Conservation (phyloP, 768 basidiomycete genomes). For the Melanogaster broomeanus region DNA sequence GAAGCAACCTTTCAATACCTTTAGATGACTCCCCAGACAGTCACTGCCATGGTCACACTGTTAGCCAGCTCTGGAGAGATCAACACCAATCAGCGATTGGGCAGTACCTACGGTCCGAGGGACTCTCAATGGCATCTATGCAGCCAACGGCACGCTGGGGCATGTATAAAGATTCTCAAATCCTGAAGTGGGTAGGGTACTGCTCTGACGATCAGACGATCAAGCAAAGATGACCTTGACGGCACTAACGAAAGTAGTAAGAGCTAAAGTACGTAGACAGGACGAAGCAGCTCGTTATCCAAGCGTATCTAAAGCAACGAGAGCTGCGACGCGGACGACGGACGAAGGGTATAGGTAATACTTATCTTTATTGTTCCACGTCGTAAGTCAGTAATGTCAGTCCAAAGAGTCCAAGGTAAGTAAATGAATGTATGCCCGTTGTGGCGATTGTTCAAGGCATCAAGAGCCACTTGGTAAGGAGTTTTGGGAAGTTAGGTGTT, state of each 20-base stretch:
- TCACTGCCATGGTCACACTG: too few species aligned
- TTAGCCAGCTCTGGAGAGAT: too few species aligned
- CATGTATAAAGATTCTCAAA: constrained; percentile 57
- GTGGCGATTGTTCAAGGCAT: constrained; percentile 14
- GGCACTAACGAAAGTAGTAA: background rate
- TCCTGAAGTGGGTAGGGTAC: constrained; percentile 60
- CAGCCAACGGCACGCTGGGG: constrained; percentile 33
- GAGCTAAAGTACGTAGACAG: background rate
- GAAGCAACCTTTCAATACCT: too few species aligned
- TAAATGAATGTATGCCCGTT: background rate
- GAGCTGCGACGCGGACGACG: background rate
- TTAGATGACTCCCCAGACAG: too few species aligned
- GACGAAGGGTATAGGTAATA: background rate
- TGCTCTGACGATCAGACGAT: constrained; percentile 57
- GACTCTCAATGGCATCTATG: constrained; percentile 16
- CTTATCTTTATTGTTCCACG: background rate
- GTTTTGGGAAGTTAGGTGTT: constrained; percentile 41
- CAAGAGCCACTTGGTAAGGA: constrained; percentile 39
- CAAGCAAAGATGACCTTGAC: constrained; percentile 48
- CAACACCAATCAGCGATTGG: too few species aligned
- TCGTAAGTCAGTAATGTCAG: background rate
- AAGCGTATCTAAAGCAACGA: constrained; percentile 12
- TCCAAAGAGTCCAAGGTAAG: background rate
- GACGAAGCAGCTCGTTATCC: constrained; percentile 17
- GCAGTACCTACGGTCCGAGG: constrained; percentile 3